Percentiles rank a stretch among this genome's conserved stretches.
phyloP scores from a whole-genome alignment of 179 eudicot species.

The Nepenthes alata region DNA sequence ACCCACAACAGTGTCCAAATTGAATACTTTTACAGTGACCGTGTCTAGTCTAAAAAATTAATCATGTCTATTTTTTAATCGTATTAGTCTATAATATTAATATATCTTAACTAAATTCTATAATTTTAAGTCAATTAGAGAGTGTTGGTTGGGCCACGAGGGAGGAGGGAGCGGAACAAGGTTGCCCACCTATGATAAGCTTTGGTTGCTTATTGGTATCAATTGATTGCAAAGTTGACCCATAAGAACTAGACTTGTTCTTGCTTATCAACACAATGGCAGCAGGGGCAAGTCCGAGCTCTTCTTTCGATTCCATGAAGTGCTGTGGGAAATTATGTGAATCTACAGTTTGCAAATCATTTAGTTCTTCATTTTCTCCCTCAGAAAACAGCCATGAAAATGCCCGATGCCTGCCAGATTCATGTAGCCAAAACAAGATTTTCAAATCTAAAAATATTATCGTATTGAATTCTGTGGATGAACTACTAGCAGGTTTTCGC shows the following conservation, averaged over 20 bases:
- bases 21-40: no score
- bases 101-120: no score
- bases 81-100: no score
- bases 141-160: not conserved
- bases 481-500: no score
- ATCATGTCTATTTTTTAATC: no score
- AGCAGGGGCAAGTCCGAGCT: constrained; percentile 77
- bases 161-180: no score
- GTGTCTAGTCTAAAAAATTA: no score
- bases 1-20: no score
- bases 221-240: constrained; percentile 35
- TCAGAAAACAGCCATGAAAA: constrained; percentile 59
- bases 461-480: not conserved
- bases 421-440: not conserved
- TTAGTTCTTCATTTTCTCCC: constrained; percentile 75
- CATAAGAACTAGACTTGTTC: constrained; percentile 34
- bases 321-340: constrained; percentile 74
- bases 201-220: constrained; percentile 48
- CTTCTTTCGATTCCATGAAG: constrained; percentile 46
- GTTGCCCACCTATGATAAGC: constrained; percentile 45
- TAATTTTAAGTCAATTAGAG: no score
- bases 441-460: no score
- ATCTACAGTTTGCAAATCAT: constrained; percentile 60
- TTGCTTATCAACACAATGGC: constrained; percentile 53
- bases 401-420: constrained; percentile 58